Base-by-base conservation (phyloP, 345 rosid genomes). In the Nephelium lappaceum region DNA sequence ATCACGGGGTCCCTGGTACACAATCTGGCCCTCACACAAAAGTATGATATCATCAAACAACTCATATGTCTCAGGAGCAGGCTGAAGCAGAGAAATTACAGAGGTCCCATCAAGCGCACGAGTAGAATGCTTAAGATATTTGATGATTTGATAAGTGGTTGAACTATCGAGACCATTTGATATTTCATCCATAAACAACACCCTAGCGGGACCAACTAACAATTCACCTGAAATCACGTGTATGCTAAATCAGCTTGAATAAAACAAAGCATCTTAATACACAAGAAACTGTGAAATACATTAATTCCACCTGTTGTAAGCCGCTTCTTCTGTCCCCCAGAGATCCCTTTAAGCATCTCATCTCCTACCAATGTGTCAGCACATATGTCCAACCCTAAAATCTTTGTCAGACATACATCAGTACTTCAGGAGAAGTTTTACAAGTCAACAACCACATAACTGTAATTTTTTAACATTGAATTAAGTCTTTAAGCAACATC, bases 261-360 rank as follows among this genome's bases (percentile, higher is more conserved):
- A 43, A 77, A 71, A 73, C 38, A 41, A 57, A 45, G 75, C 76
- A 72, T 73, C 71, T 42, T 70, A 47, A 27, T 0, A 60, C 6
- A 9, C 21, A 38, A 75, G 47, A 49, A 62, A 38, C 16, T 18
- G 65, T 55, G 39, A 81, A 77, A 18, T 60, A 41, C 53, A 57
- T 67, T 5, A 69, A 73, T 27, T 45, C 47, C 41, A 95, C 98
- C 98, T 88, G 99, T 94, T 60, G 99, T 93, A 16, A 96, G 98
- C 67, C 98, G 90, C 88, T 93, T 96, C 92, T 93, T 96, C 86
- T 96, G 99, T 5, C 99, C 99, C 72, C 99, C 99, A 16, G 99
- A 96, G 61, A 96, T 96, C 78, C 99, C 99, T 90, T 94, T 96
- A 62, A 92, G 91, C 97, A 94, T 93, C 89, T 96, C 99, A 83